Percentiles rank a stretch among this genome's conserved stretches.
Evolutionary conservation across 352 stramenopile genomes (phyloP).

Genomic region (Plasmopara viticola): DNA sequence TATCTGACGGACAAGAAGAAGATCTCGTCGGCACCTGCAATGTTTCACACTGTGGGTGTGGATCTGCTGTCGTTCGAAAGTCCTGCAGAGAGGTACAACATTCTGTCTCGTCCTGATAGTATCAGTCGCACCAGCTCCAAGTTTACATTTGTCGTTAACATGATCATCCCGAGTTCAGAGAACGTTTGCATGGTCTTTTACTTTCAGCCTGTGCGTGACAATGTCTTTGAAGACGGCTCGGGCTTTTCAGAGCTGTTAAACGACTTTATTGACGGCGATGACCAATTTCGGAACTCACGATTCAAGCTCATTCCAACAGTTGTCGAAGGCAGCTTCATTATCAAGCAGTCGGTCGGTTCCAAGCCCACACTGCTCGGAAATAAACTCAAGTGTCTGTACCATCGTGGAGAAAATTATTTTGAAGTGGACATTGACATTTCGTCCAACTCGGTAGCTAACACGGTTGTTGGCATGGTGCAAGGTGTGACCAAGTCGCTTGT

Average conservation of each 20-base stretch:
- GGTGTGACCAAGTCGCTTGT: constrained; percentile 86
- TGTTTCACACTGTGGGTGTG: constrained; percentile 78
- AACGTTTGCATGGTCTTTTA: constrained; percentile 85
- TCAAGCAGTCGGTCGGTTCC: constrained; percentile 91
- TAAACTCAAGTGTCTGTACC: constrained; percentile 91
- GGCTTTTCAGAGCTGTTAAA: constrained; percentile 85
- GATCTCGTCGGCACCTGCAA: constrained; percentile 51
- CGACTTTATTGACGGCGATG: constrained; percentile 91
- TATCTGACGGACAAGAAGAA: constrained; percentile 90
- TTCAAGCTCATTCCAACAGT: constrained; percentile 98
- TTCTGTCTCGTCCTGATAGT: constrained; percentile 61
- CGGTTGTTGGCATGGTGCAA: constrained; percentile 84
- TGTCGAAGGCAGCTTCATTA: constrained; percentile 96
- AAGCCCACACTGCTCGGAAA: constrained; percentile 96
- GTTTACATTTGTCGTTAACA: constrained; percentile 88
- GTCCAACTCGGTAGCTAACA: constrained; percentile 88
- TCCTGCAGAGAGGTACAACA: constrained; percentile 63
- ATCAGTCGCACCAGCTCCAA: constrained; percentile 64
- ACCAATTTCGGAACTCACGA: constrained; percentile 92
- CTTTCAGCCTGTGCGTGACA: constrained; percentile 73
- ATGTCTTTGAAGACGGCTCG: constrained; percentile 83
- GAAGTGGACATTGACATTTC: constrained; percentile 95
- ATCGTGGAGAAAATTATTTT: constrained; percentile 90
- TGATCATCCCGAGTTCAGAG: constrained; percentile 78
- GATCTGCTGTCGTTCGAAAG: constrained; percentile 78